Evolutionary conservation across 78 protist genomes (phyloP), one percentile per base, ranked within the genome.

Genomic region (Protostelium mycophagum): DNA sequence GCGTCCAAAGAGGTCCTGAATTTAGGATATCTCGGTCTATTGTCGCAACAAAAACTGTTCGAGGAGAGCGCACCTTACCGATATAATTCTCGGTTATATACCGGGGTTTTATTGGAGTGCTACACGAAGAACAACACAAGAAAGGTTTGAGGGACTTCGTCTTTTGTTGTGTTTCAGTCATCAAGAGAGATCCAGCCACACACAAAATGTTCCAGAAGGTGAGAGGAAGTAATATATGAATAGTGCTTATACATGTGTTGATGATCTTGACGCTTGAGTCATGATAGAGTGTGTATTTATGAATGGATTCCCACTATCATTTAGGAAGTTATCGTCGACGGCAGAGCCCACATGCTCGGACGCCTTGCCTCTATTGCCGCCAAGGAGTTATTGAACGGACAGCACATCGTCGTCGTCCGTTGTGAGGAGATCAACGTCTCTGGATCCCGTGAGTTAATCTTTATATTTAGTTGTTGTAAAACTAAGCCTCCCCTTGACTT

Each of bases 331-430:
- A 96, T 98, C 1, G 93, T 99, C 38, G 99, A 99, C 91, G 95
- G 97, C 85, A 86, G 93, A 28, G 99, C 97, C 85, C 99, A 99
- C 95, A 93, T 99, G 31, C 85, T 98, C 0, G 99, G 99, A 83
- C 99, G 99, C 37, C 97, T 99, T 28, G 99, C 99, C 28, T 96
- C 99, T 34, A 91, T 89, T 38, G 90, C 98, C 36, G 99, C 99
- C 93, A 99, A 99, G 96, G 97, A 99, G 94, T 96, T 98, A 5
- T 94, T 98, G 29, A 28, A 28, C 28, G 99, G 99, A 36, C 98
- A 97, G 90, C 85, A 94, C 28, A 95, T 99, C 85, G 97, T 93
- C 36, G 94, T 96, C 29, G 98, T 98, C 34, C 97, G 99, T 73
- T 95, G 98, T 92, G 99, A 99, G 95, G 99, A 97, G 63, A 51